Base-by-base conservation (phyloP, 305 asterid genomes). In the Solanum hybrid region DNA sequence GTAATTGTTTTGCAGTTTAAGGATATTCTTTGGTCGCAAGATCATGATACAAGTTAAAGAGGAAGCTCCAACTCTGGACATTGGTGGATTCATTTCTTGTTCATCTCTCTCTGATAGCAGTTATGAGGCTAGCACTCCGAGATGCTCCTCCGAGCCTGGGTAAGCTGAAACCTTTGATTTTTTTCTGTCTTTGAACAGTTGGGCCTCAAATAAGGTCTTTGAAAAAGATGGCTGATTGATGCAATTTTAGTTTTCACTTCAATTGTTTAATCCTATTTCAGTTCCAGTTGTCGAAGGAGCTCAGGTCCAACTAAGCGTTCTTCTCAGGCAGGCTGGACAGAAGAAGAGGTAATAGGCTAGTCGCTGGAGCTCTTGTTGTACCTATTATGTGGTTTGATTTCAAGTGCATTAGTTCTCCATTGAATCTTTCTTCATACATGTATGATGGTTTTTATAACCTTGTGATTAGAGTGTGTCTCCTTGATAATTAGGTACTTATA, bases 281-380 rank as follows among this genome's bases (percentile, higher is more conserved):
- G 93, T 81, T 90, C 91, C 91, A 90, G 94, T 82, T 83, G 89
- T 87, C 91, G 33, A 41, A 94, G 94, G 90, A 92, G 89, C 86
- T 90, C 86, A 32, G 91, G 92, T 90, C 93, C 92, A 65, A 93
- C 94, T 65, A 95, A 93, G 93, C 97, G 99, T 76, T 91, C 98
- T 72, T 96, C 99, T 72, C 97, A 93, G 89, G 98, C 98, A 91
- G 99, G 99, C 85, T 96, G 99, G 99, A 96, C 98, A 36, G 94
- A 92, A 86, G 96, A 96, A 91, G 97, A 96, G 98, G 99, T 96
- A 36, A 33, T 91, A 77, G 9, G 90, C 89, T 85, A 89, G 89
- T 84, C 11, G 7, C 39, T 51, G 3, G 76, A 29, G 22, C 75
- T 84, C 41, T 0, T 84, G 76, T 31, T 83, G 17, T 51, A 61